Percentiles rank a stretch among this genome's conserved stretches.
Conservation (phyloP, 2,329 filamentous ascomycete species). For the Colletotrichum musae region DNA sequence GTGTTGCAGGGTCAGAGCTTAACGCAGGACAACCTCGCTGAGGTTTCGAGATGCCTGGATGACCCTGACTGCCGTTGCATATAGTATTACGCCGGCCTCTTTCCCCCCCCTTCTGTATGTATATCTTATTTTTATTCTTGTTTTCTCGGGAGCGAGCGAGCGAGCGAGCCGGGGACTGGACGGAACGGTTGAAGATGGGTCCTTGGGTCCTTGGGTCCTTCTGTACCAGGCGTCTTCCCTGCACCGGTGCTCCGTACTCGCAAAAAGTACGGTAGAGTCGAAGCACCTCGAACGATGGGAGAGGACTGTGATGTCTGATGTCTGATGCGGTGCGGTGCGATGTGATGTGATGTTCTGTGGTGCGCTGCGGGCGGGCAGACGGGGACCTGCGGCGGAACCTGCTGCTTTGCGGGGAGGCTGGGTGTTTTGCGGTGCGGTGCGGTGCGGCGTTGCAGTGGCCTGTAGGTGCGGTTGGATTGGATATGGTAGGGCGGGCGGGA, state of each 20-base stretch:
- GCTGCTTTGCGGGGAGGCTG: background rate
- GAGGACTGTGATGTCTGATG: background rate
- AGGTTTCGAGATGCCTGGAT: conserved; percentile 55
- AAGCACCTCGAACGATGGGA: too few species aligned
- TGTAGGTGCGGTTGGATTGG: conserved; percentile 14
- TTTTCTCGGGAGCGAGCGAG: conserved; percentile 35
- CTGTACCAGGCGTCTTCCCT: conserved; percentile 18
- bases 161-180: conserved; percentile 17
- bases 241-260: conserved; percentile 8
- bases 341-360: background rate
- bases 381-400: background rate
- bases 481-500: background rate
- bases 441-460: conserved; percentile 9
- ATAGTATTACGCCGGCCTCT: conserved; percentile 45
- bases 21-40: conserved; percentile 46
- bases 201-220: conserved; percentile 7
- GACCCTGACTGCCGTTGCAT: conserved; percentile 66
- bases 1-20: conserved; percentile 52
- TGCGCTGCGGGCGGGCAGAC: conserved; percentile 2
- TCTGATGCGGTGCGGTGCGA: background rate
- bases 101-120: conserved; percentile 2
- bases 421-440: background rate
- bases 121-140: conserved; percentile 26
- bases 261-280: background rate
- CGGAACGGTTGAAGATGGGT: conserved; percentile 17